phyloP scores from a whole-genome alignment of 2,329 filamentous ascomycete genomes.

The Diatrype stigma region DNA sequence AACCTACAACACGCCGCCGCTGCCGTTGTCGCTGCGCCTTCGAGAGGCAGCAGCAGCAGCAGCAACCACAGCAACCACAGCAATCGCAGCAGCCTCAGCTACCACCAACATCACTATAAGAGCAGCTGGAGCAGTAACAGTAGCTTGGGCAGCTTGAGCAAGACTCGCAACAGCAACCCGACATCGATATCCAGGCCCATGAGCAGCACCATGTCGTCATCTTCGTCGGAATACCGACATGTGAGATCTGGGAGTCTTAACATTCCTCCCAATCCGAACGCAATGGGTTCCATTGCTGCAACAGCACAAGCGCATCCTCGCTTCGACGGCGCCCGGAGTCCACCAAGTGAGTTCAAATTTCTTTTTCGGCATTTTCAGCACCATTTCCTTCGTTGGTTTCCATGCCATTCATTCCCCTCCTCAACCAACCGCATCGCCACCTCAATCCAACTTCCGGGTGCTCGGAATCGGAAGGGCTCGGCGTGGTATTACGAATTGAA shows the following conservation, averaged over 20 bases:
- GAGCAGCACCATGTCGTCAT: constrained; percentile 45
- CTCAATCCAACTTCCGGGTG: constrained; percentile 12
- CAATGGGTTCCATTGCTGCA: constrained; percentile 32
- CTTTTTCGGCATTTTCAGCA: not conserved
- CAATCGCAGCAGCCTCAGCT: not conserved
- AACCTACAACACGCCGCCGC: not conserved
- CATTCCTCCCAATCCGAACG: constrained; percentile 36
- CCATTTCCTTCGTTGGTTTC: constrained; percentile 4
- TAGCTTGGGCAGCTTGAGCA: not conserved
- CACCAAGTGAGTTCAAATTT: constrained; percentile 50
- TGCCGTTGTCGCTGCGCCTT: not conserved
- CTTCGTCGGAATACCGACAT: constrained; percentile 56
- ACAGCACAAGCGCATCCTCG: constrained; percentile 32
- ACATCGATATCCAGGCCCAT: no score
- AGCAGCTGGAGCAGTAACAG: not conserved
- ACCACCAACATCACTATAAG: no score
- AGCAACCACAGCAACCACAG: not conserved
- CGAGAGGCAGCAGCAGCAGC: not conserved
- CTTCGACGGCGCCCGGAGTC: constrained; percentile 59
- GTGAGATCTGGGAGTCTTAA: constrained; percentile 55
- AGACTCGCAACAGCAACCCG: not conserved
- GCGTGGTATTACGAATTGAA: no score
- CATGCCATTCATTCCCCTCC: not conserved
- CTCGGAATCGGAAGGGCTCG: not conserved
- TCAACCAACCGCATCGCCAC: constrained; percentile 1